phyloP scores from a whole-genome alignment of 495 filamentous ascomycete species.

The Lophiostoma macrostomum region DNA sequence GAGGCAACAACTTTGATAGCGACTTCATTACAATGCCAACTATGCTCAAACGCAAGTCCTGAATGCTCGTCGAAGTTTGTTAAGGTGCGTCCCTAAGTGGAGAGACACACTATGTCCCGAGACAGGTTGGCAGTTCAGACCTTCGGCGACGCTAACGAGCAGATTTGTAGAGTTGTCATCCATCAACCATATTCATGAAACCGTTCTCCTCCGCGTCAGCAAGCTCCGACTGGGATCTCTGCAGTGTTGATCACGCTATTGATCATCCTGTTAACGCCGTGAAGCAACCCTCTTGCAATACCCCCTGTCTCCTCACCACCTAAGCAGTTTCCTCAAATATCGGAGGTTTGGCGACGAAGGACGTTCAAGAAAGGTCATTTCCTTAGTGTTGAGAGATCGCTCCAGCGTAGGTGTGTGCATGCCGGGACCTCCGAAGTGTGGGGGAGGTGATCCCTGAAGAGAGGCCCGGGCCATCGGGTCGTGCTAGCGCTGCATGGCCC shows the following conservation, averaged over 20 bases:
- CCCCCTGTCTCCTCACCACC: neutral
- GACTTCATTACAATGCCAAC: too few species aligned
- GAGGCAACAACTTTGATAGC: too few species aligned
- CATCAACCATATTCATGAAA: slow-evolving; percentile 55
- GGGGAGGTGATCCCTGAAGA: neutral
- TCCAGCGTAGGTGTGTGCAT: neutral
- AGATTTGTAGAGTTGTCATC: too few species aligned
- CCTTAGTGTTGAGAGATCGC: neutral
- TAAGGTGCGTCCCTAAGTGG: too few species aligned
- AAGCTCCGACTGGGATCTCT: neutral
- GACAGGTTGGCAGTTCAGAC: too few species aligned
- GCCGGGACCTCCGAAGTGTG: neutral
- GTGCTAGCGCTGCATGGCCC: neutral
- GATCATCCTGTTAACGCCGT: neutral
- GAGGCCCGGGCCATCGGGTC: neutral
- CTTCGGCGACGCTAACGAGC: too few species aligned
- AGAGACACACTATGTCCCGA: too few species aligned
- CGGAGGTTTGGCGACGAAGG: too few species aligned
- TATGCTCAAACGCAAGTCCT: too few species aligned
- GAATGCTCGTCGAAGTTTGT: too few species aligned
- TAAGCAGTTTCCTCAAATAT: neutral
- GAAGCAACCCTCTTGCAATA: neutral
- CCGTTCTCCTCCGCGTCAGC: too few species aligned
- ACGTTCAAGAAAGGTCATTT: too few species aligned
- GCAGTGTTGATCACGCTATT: neutral